These are phyloP conservation scores for Nakazawaea peltata DNA, from an alignment of 805 yeast genomes.

Conservation along the genomic window DNA sequence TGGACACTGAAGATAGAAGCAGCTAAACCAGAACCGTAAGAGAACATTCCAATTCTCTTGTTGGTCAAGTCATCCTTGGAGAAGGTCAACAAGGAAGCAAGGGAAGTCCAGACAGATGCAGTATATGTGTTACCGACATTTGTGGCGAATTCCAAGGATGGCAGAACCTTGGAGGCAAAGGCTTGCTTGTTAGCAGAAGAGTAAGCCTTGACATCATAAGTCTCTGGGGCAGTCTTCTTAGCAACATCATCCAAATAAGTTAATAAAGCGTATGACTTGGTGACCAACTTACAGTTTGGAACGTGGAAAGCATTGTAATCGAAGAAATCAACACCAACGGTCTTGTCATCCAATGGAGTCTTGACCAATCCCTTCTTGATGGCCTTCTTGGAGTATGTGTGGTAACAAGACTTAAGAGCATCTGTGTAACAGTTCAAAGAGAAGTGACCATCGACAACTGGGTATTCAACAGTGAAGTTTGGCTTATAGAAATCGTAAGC, in stretches of 20 bases:
- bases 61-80: slow-evolving; percentile 72
- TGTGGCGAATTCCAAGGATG: slow-evolving; percentile 82
- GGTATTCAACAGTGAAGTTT: slow-evolving; percentile 92
- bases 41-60: slow-evolving; percentile 86
- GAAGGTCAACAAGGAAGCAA: slow-evolving; percentile 71
- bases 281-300: slow-evolving; percentile 93
- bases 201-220: slow-evolving; percentile 86
- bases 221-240: slow-evolving; percentile 38
- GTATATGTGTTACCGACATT: slow-evolving; percentile 98
- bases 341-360: slow-evolving; percentile 34
- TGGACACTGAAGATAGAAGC: slow-evolving; percentile 75
- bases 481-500: slow-evolving; percentile 99
- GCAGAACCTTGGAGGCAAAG: slow-evolving; percentile 61
- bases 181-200: slow-evolving; percentile 66
- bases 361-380: slow-evolving; percentile 38
- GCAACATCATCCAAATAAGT: slow-evolving; percentile 64
- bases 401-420: slow-evolving; percentile 85
- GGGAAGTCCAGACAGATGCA: slow-evolving; percentile 83
- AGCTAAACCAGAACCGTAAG: slow-evolving; percentile 98
- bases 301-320: slow-evolving; percentile 97
- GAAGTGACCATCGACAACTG: slow-evolving; percentile 95
- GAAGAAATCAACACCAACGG: slow-evolving; percentile 67
- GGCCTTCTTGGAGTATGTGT: slow-evolving; percentile 72
- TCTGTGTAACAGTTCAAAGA: slow-evolving; percentile 89
- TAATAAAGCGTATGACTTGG: slow-evolving; percentile 88